Conservation (phyloP, 2,329 filamentous ascomycete species). For the Biscogniauxia mediterranea region DNA sequence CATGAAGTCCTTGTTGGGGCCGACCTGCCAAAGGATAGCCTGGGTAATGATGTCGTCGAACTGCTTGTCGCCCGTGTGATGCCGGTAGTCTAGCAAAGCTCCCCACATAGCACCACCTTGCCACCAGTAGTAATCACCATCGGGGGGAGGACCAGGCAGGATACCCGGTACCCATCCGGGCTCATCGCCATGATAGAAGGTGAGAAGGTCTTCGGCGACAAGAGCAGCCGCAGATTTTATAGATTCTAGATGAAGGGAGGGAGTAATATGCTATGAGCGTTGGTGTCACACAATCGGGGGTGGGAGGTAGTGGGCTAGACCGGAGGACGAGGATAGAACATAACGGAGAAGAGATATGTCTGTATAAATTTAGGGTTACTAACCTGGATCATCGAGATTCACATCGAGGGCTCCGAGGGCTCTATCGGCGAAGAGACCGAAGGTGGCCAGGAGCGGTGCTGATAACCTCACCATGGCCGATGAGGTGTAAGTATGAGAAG, state of each 20-base stretch:
- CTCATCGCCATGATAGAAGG: slow-evolving; percentile 50
- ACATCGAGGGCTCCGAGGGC: slow-evolving; percentile 16
- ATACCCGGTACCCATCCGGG: slow-evolving; percentile 55
- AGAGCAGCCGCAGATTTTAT: slow-evolving; percentile 46
- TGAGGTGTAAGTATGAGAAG: slow-evolving; percentile 14
- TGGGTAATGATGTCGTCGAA: slow-evolving; percentile 60
- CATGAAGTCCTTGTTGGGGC: slow-evolving; percentile 56
- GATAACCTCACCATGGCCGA: slow-evolving; percentile 25
- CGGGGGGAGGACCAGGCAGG: slow-evolving; percentile 34
- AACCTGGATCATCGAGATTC: slow-evolving; percentile 16
- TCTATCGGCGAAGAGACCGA: slow-evolving; percentile 11
- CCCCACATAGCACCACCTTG: slow-evolving; percentile 35
- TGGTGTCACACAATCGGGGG: background rate
- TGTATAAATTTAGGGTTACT: background rate
- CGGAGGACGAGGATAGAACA: background rate
- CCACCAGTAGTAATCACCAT: slow-evolving; percentile 37
- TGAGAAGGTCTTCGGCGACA: slow-evolving; percentile 50
- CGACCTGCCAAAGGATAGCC: slow-evolving; percentile 58
- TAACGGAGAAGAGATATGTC: no score
- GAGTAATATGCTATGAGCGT: background rate
- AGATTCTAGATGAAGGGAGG: slow-evolving; percentile 35
- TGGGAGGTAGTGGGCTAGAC: no score
- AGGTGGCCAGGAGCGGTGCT: slow-evolving; percentile 10
- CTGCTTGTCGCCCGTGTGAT: slow-evolving; percentile 60
- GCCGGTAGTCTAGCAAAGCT: slow-evolving; percentile 58